Base-by-base conservation (phyloP, 805 yeast genomes). In the Kluyveromyces lactis region DNA sequence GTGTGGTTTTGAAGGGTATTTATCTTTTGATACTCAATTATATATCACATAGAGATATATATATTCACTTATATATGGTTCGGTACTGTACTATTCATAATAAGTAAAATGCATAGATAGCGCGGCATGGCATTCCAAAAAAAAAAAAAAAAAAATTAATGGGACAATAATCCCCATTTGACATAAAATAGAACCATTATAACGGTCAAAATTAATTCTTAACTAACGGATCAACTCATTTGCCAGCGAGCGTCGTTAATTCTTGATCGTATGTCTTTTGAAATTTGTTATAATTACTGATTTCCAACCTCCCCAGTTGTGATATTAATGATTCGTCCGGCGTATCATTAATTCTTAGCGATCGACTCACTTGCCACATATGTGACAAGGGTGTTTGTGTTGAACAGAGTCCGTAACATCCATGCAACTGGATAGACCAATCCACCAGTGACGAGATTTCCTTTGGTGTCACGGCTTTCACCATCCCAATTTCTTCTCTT, bases 241-340 rank as follows among this genome's bases (percentile, higher is more conserved):
- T 36, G 8, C 32, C 39, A 16, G 26, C 26, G 17, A 28, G 24
- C 13, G 31, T 27, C 13, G 27, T 36, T 11, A 36, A 13, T 18
- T 34, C 37, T 26, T 3, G 48, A 38, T 21, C 42, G 49, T 40
- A 56, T 56, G 18, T 56, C 32, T 35, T 26, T 26, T 35, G 31
- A 26, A 26, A 27, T 19, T 35, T 35, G 18, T 35, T 46, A 36
- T 65, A 66, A 30, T 52, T 53, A 49, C 69, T 70, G 10, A 65
- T 58, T 42, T 70, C 73, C 32, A 62, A 55, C 42, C 74, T 67
- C 5, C 75, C 81, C 46, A 78, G 62, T 58, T 77, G 82, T 43
- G 62, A 60, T 53, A 74, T 59, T 53, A 78, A 81, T 3, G 79
- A 79, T 55, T 77, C 83, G 61, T 77, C 83, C 2, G 84, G 84